Conservation (phyloP, 139 green algal species). For the Chloropicon primus region DNA sequence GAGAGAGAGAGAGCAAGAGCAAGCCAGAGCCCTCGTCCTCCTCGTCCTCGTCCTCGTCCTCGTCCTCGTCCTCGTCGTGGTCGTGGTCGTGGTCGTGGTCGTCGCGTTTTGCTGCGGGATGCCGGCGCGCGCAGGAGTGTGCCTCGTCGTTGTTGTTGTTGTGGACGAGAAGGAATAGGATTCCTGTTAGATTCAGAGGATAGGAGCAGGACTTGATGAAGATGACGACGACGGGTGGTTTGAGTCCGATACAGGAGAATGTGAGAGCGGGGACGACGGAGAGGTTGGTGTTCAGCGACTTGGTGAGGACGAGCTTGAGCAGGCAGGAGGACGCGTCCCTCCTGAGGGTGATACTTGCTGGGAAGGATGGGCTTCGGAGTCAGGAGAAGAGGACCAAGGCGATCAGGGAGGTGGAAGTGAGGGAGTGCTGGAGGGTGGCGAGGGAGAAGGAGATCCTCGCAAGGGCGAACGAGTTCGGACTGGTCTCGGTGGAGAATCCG, state of each 20-base stretch:
- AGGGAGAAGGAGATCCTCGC: background rate
- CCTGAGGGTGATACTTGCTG: background rate
- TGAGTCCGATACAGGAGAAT: background rate
- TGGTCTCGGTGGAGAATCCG: background rate
- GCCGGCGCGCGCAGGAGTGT: too few relatives aligned
- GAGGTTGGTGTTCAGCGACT: background rate
- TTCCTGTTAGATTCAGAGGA: too few relatives aligned
- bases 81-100: too few relatives aligned
- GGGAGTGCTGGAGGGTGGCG: background rate
- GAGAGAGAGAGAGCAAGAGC: too few relatives aligned
- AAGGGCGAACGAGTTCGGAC: background rate
- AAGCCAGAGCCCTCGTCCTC: too few relatives aligned
- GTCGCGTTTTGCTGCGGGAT: too few relatives aligned
- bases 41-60: too few relatives aligned
- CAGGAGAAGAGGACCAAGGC: background rate
- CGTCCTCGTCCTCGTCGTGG: too few relatives aligned
- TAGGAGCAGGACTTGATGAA: too few relatives aligned
- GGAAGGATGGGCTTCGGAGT: background rate
- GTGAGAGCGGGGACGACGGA: background rate
- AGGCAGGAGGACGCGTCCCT: background rate
- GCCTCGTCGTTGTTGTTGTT: too few relatives aligned
- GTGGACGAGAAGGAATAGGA: too few relatives aligned
- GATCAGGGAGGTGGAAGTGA: background rate
- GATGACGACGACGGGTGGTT: background rate
- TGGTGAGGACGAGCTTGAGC: background rate